Evolutionary conservation across 352 stramenopile species (phyloP).

Genomic region (Phytopythium aichiense): DNA sequence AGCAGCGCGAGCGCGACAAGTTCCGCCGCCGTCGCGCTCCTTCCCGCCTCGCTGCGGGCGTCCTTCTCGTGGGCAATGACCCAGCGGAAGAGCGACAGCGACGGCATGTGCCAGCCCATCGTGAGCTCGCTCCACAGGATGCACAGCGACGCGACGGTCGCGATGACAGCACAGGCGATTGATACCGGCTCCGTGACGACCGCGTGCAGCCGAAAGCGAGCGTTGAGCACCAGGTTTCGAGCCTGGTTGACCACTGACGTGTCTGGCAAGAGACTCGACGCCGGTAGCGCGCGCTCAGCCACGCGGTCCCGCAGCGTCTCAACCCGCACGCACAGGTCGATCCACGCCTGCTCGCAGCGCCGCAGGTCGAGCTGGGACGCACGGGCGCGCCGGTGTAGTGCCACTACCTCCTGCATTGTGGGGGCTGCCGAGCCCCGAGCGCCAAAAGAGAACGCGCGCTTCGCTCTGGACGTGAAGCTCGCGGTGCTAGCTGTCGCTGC

Average conservation of each 20-base stretch:
- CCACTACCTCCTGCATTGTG: slow-evolving; percentile 35
- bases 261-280: slow-evolving; percentile 34
- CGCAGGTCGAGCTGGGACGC: slow-evolving; percentile 35
- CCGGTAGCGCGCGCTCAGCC: slow-evolving; percentile 17
- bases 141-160: slow-evolving; percentile 33
- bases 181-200: slow-evolving; percentile 25
- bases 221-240: slow-evolving; percentile 18
- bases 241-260: slow-evolving; percentile 26
- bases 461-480: neutral
- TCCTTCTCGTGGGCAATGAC: slow-evolving; percentile 12
- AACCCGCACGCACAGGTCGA: slow-evolving; percentile 48
- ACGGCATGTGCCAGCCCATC: slow-evolving; percentile 40
- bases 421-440: slow-evolving; percentile 14
- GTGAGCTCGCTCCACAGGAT: slow-evolving; percentile 69
- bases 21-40: slow-evolving; percentile 21
- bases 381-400: slow-evolving; percentile 45
- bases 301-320: slow-evolving; percentile 28
- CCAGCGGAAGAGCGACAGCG: slow-evolving; percentile 25
- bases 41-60: neutral
- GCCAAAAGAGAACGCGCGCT: neutral
- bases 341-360: slow-evolving; percentile 51
- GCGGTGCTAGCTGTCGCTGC: neutral
- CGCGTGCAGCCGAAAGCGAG: slow-evolving; percentile 17
- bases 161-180: slow-evolving; percentile 20
- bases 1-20: slow-evolving; percentile 40